These are phyloP conservation scores for Agastache rugosa DNA, from an alignment of 257 asterid genomes.

Conservation along the genomic window DNA sequence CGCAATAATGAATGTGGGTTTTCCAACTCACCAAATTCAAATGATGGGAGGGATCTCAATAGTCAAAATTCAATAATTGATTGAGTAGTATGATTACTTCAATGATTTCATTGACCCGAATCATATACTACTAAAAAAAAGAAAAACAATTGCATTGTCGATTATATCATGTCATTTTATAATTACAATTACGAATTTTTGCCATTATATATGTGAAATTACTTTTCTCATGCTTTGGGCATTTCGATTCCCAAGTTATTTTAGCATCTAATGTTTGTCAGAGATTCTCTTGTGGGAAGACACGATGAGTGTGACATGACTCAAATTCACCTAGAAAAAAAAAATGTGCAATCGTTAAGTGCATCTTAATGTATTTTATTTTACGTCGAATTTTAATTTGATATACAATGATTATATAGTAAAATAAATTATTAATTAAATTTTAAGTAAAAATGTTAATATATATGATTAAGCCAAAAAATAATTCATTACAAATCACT, in stretches of 20 bases:
- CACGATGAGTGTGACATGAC: slow-evolving; percentile 32
- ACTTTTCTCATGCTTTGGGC: slow-evolving; percentile 2
- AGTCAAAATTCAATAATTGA: neutral
- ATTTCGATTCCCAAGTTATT: slow-evolving; percentile 21
- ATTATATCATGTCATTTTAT: neutral
- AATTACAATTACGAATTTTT: slow-evolving; percentile 4
- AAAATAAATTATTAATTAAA: no score
- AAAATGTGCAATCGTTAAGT: neutral
- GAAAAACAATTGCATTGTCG: neutral
- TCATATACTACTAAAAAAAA: neutral
- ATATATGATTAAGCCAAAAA: no score
- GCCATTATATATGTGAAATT: neutral
- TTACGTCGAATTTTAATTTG: no score
- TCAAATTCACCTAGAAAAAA: slow-evolving; percentile 3
- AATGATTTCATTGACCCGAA: neutral
- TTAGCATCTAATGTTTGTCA: slow-evolving; percentile 27
- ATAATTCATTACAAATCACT: no score
- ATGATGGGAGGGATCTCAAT: neutral
- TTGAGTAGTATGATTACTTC: neutral
- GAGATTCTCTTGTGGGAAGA: slow-evolving; percentile 23
- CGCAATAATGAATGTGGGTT: neutral
- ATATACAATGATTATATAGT: no score
- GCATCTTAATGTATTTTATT: neutral
- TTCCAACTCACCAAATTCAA: neutral
- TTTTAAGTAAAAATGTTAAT: no score